Base-by-base conservation (phyloP, 2,329 filamentous ascomycete genomes). In the Sporothrix schenckii region DNA sequence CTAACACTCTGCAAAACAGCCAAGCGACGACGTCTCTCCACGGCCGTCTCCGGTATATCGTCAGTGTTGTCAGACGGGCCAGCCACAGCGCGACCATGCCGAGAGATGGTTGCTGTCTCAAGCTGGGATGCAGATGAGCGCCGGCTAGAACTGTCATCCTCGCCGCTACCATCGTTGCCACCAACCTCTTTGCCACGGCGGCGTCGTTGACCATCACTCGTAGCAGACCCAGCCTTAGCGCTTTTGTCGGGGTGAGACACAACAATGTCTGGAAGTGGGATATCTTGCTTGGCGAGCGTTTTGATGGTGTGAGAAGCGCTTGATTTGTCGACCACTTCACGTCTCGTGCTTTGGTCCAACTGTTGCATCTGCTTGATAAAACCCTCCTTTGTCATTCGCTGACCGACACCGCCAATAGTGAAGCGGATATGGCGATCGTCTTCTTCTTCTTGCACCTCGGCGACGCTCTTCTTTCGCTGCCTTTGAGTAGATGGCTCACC, bases 361-460 rank as follows among this genome's bases (percentile, higher is more conserved):
- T 88, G 87, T 73, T 89, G 87, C 76, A 95, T 89, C 77, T 92
- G 88, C 61, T 85, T 83, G 72, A 95, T 88, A 77, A 95, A 94
- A 76, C 93, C 91, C 4, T 90, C 88, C 80, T 94, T 94, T 72
- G 86, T 93, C 87, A 95, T 90, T 63, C 92, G 87, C 72, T 85
- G 84, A 6, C 91, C 91, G n/a, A 89, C 87, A 47, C 89, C 88
- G 58, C 86, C 88, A 73, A 94, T 91, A 0, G 89, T 93, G 79
- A 94, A 94, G 16, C 92, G 87, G 69, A 94, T 89, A 69, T 88
- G 84, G 16, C 87, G 85, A 74, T 94, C 91, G 71, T 94, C 91
- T 2, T 86, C 84, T 1, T 85, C 85, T n/a, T 85, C 81, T 3
- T 81, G 76, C 14, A 82, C 80, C 6, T 79, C 78, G 4, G 77